A percentile compares a stretch with the other conserved stretches of the same genome.
These are phyloP conservation scores for Fimicolochytrium jonesii DNA, from an alignment of 192 early-diverging fungal species.

Conservation along the genomic window DNA sequence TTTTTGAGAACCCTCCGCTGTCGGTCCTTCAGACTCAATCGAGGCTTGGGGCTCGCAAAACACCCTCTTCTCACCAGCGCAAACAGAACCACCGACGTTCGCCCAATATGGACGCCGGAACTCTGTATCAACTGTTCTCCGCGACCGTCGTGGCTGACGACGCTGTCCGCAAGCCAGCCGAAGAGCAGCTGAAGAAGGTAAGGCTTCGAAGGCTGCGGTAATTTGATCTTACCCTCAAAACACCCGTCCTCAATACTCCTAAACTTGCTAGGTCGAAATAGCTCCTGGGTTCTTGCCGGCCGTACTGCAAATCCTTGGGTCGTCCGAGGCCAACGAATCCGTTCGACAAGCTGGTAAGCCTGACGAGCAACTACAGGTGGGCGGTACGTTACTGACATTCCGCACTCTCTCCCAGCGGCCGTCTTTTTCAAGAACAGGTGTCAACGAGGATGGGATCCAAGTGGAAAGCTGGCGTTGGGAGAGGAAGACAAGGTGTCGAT, in stretches of 20 bases:
- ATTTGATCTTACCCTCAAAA: too few relatives aligned
- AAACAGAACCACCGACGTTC: too few relatives aligned
- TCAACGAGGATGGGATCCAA: constrained; percentile 61
- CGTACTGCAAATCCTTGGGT: constrained; percentile 37
- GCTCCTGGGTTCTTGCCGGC: constrained; percentile 48
- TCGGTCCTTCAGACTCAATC: too few relatives aligned
- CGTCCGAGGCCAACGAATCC: constrained; percentile 8
- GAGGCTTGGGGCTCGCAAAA: too few relatives aligned
- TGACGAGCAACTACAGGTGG: background rate
- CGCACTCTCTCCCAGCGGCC: constrained; percentile 39
- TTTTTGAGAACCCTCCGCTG: too few relatives aligned
- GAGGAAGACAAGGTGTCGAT: constrained; percentile 62
- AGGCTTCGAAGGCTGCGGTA: too few relatives aligned
- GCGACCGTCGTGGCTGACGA: constrained; percentile 77
- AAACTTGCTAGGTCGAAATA: constrained; percentile 42
- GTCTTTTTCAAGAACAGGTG: constrained; percentile 92
- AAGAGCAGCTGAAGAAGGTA: constrained; percentile 73
- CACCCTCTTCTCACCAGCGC: too few relatives aligned
- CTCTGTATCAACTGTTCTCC: constrained; percentile 67
- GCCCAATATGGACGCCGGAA: constrained; percentile 52
- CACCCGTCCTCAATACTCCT: too few relatives aligned
- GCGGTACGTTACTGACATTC: background rate
- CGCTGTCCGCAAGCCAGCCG: constrained; percentile 75
- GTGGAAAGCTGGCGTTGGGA: constrained; percentile 18
- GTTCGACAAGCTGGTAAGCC: constrained; percentile 40